Base-by-base conservation (phyloP, 805 yeast species). In the Yamadazyma endophytica region DNA sequence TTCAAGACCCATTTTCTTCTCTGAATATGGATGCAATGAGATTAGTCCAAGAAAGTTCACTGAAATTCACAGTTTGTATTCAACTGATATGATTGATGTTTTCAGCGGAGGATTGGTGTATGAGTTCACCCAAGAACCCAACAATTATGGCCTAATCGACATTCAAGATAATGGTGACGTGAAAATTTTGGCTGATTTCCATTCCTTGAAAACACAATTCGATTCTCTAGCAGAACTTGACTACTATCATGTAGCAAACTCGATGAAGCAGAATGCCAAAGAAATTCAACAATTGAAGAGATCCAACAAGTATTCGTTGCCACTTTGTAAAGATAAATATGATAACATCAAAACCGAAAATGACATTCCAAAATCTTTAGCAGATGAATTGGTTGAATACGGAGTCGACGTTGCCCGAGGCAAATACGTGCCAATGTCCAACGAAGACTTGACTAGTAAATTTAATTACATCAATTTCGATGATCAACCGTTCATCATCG, bases 21-120 rank as follows among this genome's bases (percentile, higher is more conserved):
- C 96, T 1, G 97, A 90, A 63, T 40, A 56, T 59, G 97, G 97
- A 5, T 88, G 97, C 58, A 88, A 88, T 50, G 79, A 76, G 38
- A 81, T 88, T 2, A 57, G 64, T 16, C 97, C 97, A 2, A 72
- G 97, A 39, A 44, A 58, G 4, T 89, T 89, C 56, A 85, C 80
- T 25, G 97, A 89, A 52, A 74, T 87, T 16, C 67, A 64, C 13
- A 66, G 85, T 2, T 62, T 89, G 14, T 86, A 76, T 49, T 80
- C 94, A 0, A 53, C 61, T 7, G 75, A 75, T 25, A 88, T 89
- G 97, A 64, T 77, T 16, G 69, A 69, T 9, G 82, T 78, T 1
- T 86, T 89, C 50, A 74, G 86, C 34, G 97, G 97, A 6, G 97
- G 95, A 0, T 59, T 86, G 30, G 86, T 82, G 4, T 86, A 86